Percentiles rank a stretch among this genome's conserved stretches.
phyloP scores from a whole-genome alignment of 2,329 filamentous ascomycete genomes.

The Cladophialophora bantiana region DNA sequence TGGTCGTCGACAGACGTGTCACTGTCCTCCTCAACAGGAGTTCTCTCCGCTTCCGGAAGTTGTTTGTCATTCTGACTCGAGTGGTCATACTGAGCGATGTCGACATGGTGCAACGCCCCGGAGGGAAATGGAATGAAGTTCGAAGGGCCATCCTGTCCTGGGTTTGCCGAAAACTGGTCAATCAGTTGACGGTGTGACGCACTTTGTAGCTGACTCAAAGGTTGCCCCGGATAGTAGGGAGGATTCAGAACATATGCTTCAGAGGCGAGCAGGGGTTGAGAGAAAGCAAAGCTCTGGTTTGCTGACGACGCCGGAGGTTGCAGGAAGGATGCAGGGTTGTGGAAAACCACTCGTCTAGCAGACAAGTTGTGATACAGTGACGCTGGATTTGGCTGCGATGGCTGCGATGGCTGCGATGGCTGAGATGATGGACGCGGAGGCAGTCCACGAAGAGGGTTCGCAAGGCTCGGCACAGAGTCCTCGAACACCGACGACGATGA shows the following conservation, averaged over 20 bases:
- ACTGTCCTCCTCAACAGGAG: neutral
- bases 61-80: conserved; percentile 2
- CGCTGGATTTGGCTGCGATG: neutral
- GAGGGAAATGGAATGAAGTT: neutral
- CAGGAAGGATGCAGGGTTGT: neutral
- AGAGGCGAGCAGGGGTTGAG: neutral
- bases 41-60: neutral
- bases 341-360: conserved; percentile 13
- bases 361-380: conserved; percentile 14
- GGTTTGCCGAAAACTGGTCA: too few relatives aligned
- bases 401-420: neutral
- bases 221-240: neutral
- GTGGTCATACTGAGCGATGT: neutral
- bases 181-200: too few relatives aligned
- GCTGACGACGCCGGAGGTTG: neutral
- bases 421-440: conserved; percentile 2
- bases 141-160: neutral
- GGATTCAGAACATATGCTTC: neutral
- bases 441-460: conserved; percentile 3
- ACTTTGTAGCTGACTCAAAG: neutral
- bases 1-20: neutral
- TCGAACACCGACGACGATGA: neutral
- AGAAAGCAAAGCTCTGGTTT: conserved; percentile 1
- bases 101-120: neutral
- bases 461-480: neutral